These are phyloP conservation scores for Galerina marginata DNA, from an alignment of 768 basidiomycete species.

Conservation along the genomic window DNA sequence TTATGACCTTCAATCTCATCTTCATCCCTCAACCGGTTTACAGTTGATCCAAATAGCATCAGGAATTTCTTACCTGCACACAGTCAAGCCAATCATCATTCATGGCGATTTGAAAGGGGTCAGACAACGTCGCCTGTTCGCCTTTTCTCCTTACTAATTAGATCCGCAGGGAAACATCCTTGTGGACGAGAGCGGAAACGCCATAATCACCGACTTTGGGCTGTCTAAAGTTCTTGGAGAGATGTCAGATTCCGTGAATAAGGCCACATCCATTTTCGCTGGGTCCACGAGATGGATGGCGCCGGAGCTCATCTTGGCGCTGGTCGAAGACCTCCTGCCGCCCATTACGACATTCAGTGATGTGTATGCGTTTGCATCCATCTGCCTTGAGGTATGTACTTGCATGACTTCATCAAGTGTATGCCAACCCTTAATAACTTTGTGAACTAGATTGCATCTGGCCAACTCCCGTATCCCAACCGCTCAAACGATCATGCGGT, in stretches of 20 bases:
- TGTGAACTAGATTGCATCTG: constrained; percentile 50
- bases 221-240: constrained; percentile 64
- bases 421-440: not conserved
- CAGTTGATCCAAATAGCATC: constrained; percentile 62
- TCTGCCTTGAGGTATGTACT: constrained; percentile 59
- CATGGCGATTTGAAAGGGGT: constrained; percentile 71
- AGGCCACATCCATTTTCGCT: constrained; percentile 48
- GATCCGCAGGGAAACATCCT: constrained; percentile 59
- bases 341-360: constrained; percentile 58
- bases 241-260: constrained; percentile 42
- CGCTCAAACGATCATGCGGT: constrained; percentile 62
- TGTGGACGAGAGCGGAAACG: constrained; percentile 53
- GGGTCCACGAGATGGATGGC: constrained; percentile 62
- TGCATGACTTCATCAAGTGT: not conserved
- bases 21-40: not conserved
- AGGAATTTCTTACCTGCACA: constrained; percentile 62
- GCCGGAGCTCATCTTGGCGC: constrained; percentile 57
- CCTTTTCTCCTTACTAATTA: not conserved
- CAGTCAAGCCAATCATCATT: constrained; percentile 56
- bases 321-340: constrained; percentile 51
- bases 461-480: constrained; percentile 55
- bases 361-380: constrained; percentile 64
- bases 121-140: not conserved
- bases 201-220: constrained; percentile 68
- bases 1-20: not conserved